A percentile compares a stretch with the other conserved stretches of the same genome.
Evolutionary conservation across 2,329 filamentous ascomycete species (phyloP).

Genomic region (Aureobasidium mangrovei): DNA sequence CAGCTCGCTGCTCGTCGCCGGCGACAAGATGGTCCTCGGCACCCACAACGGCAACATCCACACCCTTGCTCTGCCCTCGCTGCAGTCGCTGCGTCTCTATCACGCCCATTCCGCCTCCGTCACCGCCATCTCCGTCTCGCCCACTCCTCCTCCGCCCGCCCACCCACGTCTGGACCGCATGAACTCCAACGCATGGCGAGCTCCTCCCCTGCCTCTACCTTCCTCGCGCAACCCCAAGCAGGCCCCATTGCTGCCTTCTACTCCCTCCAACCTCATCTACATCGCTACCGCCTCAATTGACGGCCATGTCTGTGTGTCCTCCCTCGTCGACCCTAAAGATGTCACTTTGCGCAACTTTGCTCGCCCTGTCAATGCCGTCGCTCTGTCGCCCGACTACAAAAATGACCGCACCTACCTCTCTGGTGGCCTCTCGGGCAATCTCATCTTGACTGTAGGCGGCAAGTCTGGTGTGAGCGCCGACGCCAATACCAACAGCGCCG

Average conservation of each 20-base stretch:
- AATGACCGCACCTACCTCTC: slow-evolving; percentile 83
- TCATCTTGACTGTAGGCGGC: slow-evolving; percentile 79
- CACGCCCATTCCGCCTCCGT: slow-evolving; percentile 89
- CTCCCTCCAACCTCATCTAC: slow-evolving; percentile 81
- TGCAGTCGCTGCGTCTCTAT: slow-evolving; percentile 76
- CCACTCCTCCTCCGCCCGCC: slow-evolving; percentile 57
- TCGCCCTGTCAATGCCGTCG: slow-evolving; percentile 82
- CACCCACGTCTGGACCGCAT: neutral
- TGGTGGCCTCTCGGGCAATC: slow-evolving; percentile 76
- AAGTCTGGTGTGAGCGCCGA: slow-evolving; percentile 69
- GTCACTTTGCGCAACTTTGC: slow-evolving; percentile 89
- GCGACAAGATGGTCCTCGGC: slow-evolving; percentile 95
- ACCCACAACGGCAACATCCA: slow-evolving; percentile 97
- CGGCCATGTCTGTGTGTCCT: slow-evolving; percentile 88
- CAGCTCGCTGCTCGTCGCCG: slow-evolving; percentile 78
- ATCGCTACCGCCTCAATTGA: slow-evolving; percentile 92
- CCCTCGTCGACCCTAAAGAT: slow-evolving; percentile 78
- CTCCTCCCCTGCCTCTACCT: neutral
- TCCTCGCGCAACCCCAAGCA: slow-evolving; percentile 33
- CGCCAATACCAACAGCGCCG: slow-evolving; percentile 79
- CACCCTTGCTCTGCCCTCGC: slow-evolving; percentile 71
- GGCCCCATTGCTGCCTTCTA: slow-evolving; percentile 54
- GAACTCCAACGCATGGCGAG: slow-evolving; percentile 12
- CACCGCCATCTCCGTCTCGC: slow-evolving; percentile 82
- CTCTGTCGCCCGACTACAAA: slow-evolving; percentile 90